These are phyloP conservation scores for Citrus australasica DNA, from an alignment of 345 rosid species.

Conservation along the genomic window DNA sequence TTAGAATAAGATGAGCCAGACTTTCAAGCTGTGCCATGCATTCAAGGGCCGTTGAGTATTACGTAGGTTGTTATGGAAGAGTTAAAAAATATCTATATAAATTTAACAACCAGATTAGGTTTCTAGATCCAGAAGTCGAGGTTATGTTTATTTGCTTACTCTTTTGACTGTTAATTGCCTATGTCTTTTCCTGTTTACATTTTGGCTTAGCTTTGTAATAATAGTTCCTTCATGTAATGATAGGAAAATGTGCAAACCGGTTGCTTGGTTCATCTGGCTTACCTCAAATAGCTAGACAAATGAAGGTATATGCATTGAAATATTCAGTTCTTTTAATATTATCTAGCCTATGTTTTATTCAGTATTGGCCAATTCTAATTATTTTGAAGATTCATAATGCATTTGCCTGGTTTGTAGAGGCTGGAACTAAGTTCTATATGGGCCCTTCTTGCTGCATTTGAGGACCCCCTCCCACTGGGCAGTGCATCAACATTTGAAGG, in stretches of 20 bases:
- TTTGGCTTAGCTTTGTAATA: background rate
- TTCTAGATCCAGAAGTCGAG: background rate
- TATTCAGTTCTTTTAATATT: background rate
- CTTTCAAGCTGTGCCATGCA: background rate
- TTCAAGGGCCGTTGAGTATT: background rate
- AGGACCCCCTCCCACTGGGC: constrained; percentile 62
- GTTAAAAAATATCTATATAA: background rate
- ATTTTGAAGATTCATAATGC: background rate
- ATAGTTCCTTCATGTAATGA: constrained; percentile 12
- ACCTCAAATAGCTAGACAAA: constrained; percentile 82
- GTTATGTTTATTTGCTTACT: background rate
- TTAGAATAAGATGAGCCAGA: background rate
- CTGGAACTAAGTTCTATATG: constrained; percentile 82
- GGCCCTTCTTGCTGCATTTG: constrained; percentile 94
- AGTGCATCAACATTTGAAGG: constrained; percentile 58
- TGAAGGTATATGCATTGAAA: constrained; percentile 54
- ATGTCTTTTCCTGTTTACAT: background rate
- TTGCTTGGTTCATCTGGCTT: constrained; percentile 85
- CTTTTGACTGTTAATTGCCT: background rate
- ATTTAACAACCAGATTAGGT: background rate
- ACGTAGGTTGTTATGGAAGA: background rate
- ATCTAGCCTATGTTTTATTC: constrained; percentile 1
- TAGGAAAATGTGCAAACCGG: constrained; percentile 87
- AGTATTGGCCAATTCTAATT: background rate
- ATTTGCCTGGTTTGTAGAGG: constrained; percentile 34